Base-by-base conservation (phyloP, 2,329 filamentous ascomycete genomes). In the Triangularia verruculosa region DNA sequence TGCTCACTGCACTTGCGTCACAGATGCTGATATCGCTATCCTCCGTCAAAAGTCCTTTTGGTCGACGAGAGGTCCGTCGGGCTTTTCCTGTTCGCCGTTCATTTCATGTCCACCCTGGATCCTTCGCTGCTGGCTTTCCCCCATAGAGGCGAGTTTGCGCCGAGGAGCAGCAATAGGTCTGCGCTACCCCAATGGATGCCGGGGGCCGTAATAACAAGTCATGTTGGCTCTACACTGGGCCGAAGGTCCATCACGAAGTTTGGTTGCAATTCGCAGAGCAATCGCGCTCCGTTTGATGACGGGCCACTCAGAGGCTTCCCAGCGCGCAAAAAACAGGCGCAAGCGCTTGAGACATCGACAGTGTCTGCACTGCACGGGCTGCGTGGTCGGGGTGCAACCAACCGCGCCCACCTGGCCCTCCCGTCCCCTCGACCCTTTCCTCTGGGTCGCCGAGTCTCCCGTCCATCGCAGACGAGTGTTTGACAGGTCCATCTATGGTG, bases 271-370 rank as follows among this genome's bases (percentile, higher is more conserved):
- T 54, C 51, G 51, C 51, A 54, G 25, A 24, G 25, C 51, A 24
- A 54, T 54, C 51, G 51, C 20, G 51, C 22, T 27, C 51, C 51
- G 22, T 54, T 58, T 58, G 56, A 20, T 20, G 11, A 43, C 34
- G 30, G 27, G 56, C 32, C 56, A 43, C 56, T 58, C 56, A 58
- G 56, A 58, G 17, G 32, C 25, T 56, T 20, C 51, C 57, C 30
- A 32, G 61, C 64, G 59, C 63, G 64, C 61, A 59, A 30, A 47
- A 55, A 57, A 66, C 58, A 65, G 61, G 61, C 68, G 69, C 67
- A 70, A 69, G 69, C 69, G 66, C 68, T 68, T 62, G 66, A 66
- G 64, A 67, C 58, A 56, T 61, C n/a, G 17, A 47, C 28, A 17
- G 25, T 65, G 12, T 56, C 47, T 54, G 43, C 53, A 28, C 47